Base-by-base conservation (phyloP, 2,329 filamentous ascomycete genomes). In the Dactylellina drechsleri region DNA sequence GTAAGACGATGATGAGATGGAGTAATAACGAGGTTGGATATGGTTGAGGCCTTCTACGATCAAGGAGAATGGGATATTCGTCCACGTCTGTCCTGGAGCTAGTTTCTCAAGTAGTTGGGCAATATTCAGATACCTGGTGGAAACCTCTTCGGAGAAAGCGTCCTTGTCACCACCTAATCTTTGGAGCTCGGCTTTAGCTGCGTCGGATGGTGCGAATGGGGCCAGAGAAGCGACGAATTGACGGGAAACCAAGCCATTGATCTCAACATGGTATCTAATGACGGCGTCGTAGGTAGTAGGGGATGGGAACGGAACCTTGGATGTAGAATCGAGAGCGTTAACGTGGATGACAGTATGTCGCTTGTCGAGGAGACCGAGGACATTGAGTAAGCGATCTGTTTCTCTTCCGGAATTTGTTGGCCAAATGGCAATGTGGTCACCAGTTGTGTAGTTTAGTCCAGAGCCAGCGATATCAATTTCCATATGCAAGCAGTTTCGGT, bases 1-100 rank as follows among this genome's bases (percentile, higher is more conserved):
- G 7, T 93, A 83, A 5, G 95, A 97, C 0, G 95, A 98, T 0
- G 96, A 99, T 1, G 95, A 99, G 82, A 99, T 99, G 58, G 96
- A 99, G 85, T 99, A 99, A 86, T 98, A 99, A 58, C 95, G 92
- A 45, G 95, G 94, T 83, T 99, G 95, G 68, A 99, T 89, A 85
- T 97, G 98, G 83, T 90, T 92, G 76, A 99, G 83, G 78, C 92
- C 91, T 85, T 99, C 95, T 78, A 99, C 93, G 79, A 98, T 89
- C 79, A 93, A 89, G 7, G 95, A 97, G 84, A 99, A 98, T 15
- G 95, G 96, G 66, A 97, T 89, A 65, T 89, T 89, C 65, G 88
- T 85, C 91, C 95, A 99, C 72, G 88, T 88, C 82, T 91, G 85
- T 57, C 90, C 89, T 40, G 90, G 89, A 79, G 89, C 87, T 77